Percentiles rank a stretch among this genome's conserved stretches.
Evolutionary conservation across 2,329 filamentous ascomycete species (phyloP).

Genomic region (Dactylonectria macrodidyma): DNA sequence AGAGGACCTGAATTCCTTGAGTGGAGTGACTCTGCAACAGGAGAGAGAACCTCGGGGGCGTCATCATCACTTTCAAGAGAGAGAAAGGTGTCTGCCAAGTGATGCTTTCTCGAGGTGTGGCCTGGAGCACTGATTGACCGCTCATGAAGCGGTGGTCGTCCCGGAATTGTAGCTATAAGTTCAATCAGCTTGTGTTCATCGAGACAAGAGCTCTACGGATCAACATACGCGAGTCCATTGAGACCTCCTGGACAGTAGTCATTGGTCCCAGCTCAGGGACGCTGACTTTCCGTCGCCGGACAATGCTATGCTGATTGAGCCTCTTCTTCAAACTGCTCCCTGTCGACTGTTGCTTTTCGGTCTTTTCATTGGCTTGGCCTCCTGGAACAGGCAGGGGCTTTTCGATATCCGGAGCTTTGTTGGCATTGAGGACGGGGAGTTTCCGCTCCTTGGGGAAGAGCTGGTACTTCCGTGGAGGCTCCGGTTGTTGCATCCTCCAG

Average conservation of each 20-base stretch:
- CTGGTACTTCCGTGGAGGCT: conserved; percentile 70
- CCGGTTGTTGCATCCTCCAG: conserved; percentile 73
- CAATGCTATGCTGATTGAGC: conserved; percentile 71
- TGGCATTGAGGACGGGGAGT: conserved; percentile 55
- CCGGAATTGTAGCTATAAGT: conserved; percentile 74
- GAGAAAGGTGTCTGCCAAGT: conserved; percentile 44
- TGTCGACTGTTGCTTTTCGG: conserved; percentile 53
- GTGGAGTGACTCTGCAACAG: conserved; percentile 45
- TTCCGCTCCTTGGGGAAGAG: conserved; percentile 71
- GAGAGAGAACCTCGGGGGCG: conserved; percentile 40
- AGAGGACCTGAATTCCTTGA: conserved; percentile 50
- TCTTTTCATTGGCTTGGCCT: conserved; percentile 57
- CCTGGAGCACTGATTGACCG: conserved; percentile 75
- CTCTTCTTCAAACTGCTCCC: conserved; percentile 64
- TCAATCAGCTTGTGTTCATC: conserved; percentile 38
- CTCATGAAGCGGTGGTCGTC: conserved; percentile 75
- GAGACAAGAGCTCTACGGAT: neutral
- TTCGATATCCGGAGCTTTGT: conserved; percentile 65
- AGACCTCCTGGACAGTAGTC: conserved; percentile 77
- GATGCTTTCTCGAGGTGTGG: conserved; percentile 62
- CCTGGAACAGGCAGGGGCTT: conserved; percentile 63
- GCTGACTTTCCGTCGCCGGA: conserved; percentile 74
- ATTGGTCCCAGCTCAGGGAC: conserved; percentile 76
- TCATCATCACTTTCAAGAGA: conserved; percentile 44
- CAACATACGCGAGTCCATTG: conserved; percentile 79